Percentiles rank a stretch among this genome's conserved stretches.
These are phyloP conservation scores for Cyberlindnera mycetangii DNA, from an alignment of 805 yeast genomes.

Conservation along the genomic window DNA sequence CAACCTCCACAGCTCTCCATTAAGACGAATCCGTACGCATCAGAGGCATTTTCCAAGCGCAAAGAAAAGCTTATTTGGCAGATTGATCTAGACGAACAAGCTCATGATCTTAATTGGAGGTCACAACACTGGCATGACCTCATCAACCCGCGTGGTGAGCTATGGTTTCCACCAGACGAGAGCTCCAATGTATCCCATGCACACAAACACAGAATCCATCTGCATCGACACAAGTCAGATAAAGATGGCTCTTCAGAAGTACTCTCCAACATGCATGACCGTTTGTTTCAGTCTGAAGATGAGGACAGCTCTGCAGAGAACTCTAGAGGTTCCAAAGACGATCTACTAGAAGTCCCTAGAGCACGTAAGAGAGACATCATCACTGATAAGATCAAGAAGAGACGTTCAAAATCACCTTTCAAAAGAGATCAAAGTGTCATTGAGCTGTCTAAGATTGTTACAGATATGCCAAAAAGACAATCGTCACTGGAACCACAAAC, in stretches of 20 bases:
- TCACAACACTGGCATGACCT: slow-evolving; percentile 53
- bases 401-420: slow-evolving; percentile 26
- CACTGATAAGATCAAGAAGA: slow-evolving; percentile 18
- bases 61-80: slow-evolving; percentile 58
- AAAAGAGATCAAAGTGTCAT: slow-evolving; percentile 11
- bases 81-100: slow-evolving; percentile 55
- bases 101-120: slow-evolving; percentile 59
- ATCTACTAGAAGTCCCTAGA: slow-evolving; percentile 13
- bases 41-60: slow-evolving; percentile 54
- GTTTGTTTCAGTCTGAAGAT: slow-evolving; percentile 19
- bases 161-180: slow-evolving; percentile 45
- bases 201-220: slow-evolving; percentile 10
- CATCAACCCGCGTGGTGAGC: slow-evolving; percentile 39
- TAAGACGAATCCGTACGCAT: slow-evolving; percentile 57
- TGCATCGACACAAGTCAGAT: slow-evolving; percentile 4
- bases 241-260: slow-evolving; percentile 5
- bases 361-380: slow-evolving; percentile 19
- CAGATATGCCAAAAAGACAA: background rate
- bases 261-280: slow-evolving; percentile 20
- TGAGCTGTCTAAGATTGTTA: slow-evolving; percentile 3
- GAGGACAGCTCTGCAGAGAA: slow-evolving; percentile 12
- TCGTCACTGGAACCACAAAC: background rate
- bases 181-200: background rate
- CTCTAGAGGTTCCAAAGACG: slow-evolving; percentile 23
- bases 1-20: slow-evolving; percentile 45